Conservation (phyloP, 179 eudicot species). For the Actinidia arguta region DNA sequence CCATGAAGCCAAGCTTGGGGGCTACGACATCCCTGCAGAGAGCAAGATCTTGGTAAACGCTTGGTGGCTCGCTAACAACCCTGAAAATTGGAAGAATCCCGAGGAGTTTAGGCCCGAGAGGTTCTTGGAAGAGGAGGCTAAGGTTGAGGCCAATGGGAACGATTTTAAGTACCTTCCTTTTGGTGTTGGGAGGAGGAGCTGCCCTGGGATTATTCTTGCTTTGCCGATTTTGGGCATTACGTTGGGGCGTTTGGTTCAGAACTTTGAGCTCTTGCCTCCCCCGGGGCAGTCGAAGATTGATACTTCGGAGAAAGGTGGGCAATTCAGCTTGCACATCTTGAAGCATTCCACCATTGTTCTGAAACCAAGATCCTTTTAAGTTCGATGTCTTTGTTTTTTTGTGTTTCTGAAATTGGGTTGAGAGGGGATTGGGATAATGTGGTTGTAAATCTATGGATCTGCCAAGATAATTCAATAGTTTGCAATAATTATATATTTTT, state of each 20-base stretch:
- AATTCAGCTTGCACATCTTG: slow-evolving; percentile 33
- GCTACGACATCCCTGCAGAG: slow-evolving; percentile 24
- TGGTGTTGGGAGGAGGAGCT: slow-evolving; percentile 26
- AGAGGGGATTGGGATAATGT: background rate
- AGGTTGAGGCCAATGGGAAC: slow-evolving; percentile 34
- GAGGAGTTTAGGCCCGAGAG: slow-evolving; percentile 29
- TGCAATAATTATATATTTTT: background rate
- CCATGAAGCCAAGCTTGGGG: slow-evolving; percentile 19
- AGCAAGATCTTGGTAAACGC: slow-evolving; percentile 30
- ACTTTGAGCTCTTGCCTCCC: slow-evolving; percentile 30
- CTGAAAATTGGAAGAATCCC: slow-evolving; percentile 19
- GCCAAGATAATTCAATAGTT: background rate
- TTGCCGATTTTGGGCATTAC: slow-evolving; percentile 31
- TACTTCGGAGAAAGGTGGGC: slow-evolving; percentile 30
- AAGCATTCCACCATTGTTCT: slow-evolving; percentile 33
- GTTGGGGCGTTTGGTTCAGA: slow-evolving; percentile 32
- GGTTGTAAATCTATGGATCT: background rate
- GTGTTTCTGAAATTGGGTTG: background rate
- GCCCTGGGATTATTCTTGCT: slow-evolving; percentile 29
- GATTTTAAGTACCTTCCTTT: slow-evolving; percentile 30
- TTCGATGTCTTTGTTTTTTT: background rate
- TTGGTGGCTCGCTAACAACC: slow-evolving; percentile 30
- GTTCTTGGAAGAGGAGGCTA: slow-evolving; percentile 31
- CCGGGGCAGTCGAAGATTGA: slow-evolving; percentile 25
- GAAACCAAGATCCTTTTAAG: slow-evolving; percentile 25